These are phyloP conservation scores for Fraxinus velutina DNA, from an alignment of 305 asterid species.

Conservation along the genomic window DNA sequence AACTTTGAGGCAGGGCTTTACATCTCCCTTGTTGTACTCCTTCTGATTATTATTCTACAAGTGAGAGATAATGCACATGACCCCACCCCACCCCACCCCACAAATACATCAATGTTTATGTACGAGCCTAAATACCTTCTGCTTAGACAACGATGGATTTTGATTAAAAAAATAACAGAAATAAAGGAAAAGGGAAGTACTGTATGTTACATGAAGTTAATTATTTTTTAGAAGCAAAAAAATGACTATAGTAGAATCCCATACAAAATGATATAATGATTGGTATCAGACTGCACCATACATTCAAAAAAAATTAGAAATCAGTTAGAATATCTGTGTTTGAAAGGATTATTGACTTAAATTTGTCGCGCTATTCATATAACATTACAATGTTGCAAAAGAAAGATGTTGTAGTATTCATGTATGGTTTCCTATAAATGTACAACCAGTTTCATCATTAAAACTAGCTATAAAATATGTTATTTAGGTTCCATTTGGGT, in stretches of 20 bases:
- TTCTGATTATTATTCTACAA: not conserved
- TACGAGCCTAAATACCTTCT: not conserved
- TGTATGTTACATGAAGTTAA: not conserved
- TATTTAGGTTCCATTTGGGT: conserved; percentile 7
- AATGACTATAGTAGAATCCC: not conserved
- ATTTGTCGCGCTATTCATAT: not conserved
- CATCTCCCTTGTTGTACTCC: not conserved
- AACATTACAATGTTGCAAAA: not conserved
- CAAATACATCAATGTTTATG: not conserved
- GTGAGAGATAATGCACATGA: not conserved
- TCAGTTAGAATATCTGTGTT: not conserved
- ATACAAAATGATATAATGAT: not conserved
- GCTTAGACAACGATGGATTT: not conserved
- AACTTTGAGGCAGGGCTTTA: not conserved
- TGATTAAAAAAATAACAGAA: not conserved
- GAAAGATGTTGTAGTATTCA: not conserved
- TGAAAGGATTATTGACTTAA: not conserved
- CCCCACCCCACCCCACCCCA: not conserved
- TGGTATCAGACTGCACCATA: not conserved
- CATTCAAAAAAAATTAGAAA: not conserved
- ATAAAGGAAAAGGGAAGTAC: not conserved
- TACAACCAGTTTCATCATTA: not conserved
- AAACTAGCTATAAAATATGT: not conserved
- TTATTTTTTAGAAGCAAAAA: not conserved
- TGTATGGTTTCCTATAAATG: not conserved